Evolutionary conservation across 2,329 filamentous ascomycete species (phyloP), one percentile per base, ranked within the genome.

Genomic region (Aureobasidium pullulans): DNA sequence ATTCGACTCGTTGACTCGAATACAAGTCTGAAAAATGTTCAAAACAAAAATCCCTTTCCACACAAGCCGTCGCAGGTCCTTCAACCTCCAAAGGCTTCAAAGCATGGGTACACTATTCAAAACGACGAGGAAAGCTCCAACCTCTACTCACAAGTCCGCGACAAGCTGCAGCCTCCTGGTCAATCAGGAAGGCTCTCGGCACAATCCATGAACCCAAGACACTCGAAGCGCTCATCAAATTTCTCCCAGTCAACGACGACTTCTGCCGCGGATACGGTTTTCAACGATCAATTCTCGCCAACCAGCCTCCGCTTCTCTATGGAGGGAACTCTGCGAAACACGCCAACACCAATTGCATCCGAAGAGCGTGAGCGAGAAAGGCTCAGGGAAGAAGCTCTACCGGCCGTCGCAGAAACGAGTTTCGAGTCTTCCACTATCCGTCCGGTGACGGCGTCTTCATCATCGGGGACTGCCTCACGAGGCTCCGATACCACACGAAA

Each of bases 1-100:
- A 68, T 72, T 23, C 68, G 71, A 60, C 64, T 72, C 53, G 69
- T 72, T 60, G 52, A 60, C 44, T 60, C 62, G n/a, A 62, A 62
- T 31, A 34, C 50, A 32, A 62, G 62, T 16, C 62, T 60, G 3
- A 59, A 62, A 29, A 59, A 34, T 29, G 53, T 44, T n/a, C 60
- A 64, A 42, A 44, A 49, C n/a, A 63, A 64, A 48, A 60, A 29
- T 29, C 60, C 63, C 4, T 62, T 62, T 39, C 62, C 63, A 6
- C 57, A 48, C 16, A 59, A 60, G 39, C 60, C 60, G 15, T 56
- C 63, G 15, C 63, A 64, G 28, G 48, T 62, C 2, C 43, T 64
- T 6, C 52, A 62, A 37, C 63, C 62, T 10, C 34, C 36, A 32
- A 54, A 19, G 47, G 16, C 46, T 28, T 44, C 54, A 56, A 47